Base-by-base conservation (phyloP, 805 yeast species). In the Candida loeiensis region DNA sequence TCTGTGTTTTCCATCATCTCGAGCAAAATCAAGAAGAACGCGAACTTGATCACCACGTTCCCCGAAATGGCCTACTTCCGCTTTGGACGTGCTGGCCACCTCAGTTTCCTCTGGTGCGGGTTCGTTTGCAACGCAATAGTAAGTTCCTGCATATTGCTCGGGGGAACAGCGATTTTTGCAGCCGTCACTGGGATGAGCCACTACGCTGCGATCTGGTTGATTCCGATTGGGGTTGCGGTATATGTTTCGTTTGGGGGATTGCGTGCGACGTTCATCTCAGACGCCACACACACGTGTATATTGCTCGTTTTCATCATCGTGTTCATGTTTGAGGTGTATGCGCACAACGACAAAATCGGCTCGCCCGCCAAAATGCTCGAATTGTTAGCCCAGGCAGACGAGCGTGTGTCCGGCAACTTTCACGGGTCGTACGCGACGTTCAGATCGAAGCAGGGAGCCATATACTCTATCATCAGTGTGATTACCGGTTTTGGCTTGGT, bases 1-100 rank as follows among this genome's bases (percentile, higher is more conserved):
- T 53, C 64, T 6, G 61, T 65, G n/a, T 64, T 64, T 37, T 50
- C 63, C 8, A 48, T 62, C 17, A 55, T 63, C 20, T 67, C 69
- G 5, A 51, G 63, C 4, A 61, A 63, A 29, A 39, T 42, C 27
- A 48, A 34, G 56, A 62, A 48, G 53, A 59, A 21, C 55, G 69
- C 68, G 2, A 60, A 60, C 37, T 40, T 61, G 39, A 64, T 61
- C 4, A 61, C 66, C 6, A 61, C 61, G 3, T 59, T 64, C 45
- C 51, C 53, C 2, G 54, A 42, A 20, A 51, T 58, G 55, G 55
- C 49, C 2, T 51, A 46, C 34, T 49, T 56, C 36, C 42, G 65
- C 22, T 59, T 53, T 46, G 65, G 66, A 7, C 52, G 47, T 7
- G 48, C 47, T 17, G 61, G 58, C 13, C 64, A 59, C 38, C 39